These are phyloP conservation scores for Vachellia collinsii DNA, from an alignment of 306 rosid genomes.

Conservation along the genomic window DNA sequence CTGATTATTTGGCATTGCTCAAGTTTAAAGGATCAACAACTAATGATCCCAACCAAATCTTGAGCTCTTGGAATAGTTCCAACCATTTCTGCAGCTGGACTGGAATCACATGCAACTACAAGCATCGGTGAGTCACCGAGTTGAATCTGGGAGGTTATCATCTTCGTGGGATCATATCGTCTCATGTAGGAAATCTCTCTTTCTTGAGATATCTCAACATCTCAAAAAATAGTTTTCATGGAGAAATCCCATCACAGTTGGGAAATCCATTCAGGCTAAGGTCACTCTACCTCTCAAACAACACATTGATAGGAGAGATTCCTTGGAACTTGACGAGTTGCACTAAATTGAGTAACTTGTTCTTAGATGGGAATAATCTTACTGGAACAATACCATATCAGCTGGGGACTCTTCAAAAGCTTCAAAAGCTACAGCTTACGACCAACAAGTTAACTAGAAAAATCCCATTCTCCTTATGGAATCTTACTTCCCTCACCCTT, in stretches of 20 bases:
- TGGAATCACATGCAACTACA: neutral
- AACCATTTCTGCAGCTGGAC: neutral
- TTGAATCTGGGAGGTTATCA: neutral
- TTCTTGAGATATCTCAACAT: neutral
- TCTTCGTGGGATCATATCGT: neutral
- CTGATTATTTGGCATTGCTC: neutral
- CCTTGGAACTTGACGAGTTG: neutral
- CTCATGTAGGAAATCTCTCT: neutral
- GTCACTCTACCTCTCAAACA: neutral
- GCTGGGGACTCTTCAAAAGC: neutral
- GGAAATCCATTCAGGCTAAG: neutral
- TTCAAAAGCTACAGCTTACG: neutral
- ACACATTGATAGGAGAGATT: neutral
- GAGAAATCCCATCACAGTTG: neutral
- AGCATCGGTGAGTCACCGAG: neutral
- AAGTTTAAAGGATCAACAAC: neutral
- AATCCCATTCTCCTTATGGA: neutral
- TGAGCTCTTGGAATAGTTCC: conserved; percentile 1
- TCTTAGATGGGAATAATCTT: neutral
- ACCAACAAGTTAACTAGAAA: neutral
- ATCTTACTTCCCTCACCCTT: neutral
- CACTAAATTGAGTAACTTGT: neutral
- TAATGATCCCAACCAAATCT: neutral
- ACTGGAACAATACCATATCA: neutral
- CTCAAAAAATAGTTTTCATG: neutral